Evolutionary conservation across 2,329 filamentous ascomycete genomes (phyloP).

Genomic region (Claviceps quebecensis): DNA sequence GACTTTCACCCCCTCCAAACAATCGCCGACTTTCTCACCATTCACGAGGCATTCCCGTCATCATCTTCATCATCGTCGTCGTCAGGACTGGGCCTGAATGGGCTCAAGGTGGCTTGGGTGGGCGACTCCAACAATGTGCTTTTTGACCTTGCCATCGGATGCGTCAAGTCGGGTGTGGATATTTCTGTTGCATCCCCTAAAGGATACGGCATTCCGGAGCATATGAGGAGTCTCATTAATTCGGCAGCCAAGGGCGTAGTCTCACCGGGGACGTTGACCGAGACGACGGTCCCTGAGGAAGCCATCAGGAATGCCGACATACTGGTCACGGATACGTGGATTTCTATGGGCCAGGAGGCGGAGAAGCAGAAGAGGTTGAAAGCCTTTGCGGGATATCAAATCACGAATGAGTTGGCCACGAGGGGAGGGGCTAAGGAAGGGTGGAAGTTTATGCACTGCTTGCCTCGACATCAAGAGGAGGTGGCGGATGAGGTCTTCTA

Average conservation of each 20-base stretch:
- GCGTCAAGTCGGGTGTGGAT: slow-evolving; percentile 74
- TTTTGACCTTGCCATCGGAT: slow-evolving; percentile 81
- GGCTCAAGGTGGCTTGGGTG: slow-evolving; percentile 88
- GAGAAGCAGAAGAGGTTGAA: slow-evolving; percentile 65
- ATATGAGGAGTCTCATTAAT: slow-evolving; percentile 61
- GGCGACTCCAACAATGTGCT: slow-evolving; percentile 96
- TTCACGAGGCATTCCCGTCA: slow-evolving; percentile 61
- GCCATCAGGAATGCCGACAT: slow-evolving; percentile 76
- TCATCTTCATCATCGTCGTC: slow-evolving; percentile 27
- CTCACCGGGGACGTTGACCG: slow-evolving; percentile 50
- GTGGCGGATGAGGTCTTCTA: slow-evolving; percentile 94
- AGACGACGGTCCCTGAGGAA: slow-evolving; percentile 72
- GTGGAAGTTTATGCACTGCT: slow-evolving; percentile 98
- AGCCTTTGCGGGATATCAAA: slow-evolving; percentile 79
- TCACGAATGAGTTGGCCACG: slow-evolving; percentile 73
- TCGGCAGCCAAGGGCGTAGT: slow-evolving; percentile 43
- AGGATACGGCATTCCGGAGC: slow-evolving; percentile 66
- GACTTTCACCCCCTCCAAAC: slow-evolving; percentile 89
- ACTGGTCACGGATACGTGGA: slow-evolving; percentile 93
- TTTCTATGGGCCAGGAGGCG: slow-evolving; percentile 93
- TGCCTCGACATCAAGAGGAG: slow-evolving; percentile 85
- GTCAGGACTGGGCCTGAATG: slow-evolving; percentile 52
- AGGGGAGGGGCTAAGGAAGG: slow-evolving; percentile 71
- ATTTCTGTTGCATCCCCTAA: slow-evolving; percentile 75
- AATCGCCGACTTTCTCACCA: slow-evolving; percentile 85